Conservation (phyloP, 768 basidiomycete species). For the Dacryopinax primogenitus region DNA sequence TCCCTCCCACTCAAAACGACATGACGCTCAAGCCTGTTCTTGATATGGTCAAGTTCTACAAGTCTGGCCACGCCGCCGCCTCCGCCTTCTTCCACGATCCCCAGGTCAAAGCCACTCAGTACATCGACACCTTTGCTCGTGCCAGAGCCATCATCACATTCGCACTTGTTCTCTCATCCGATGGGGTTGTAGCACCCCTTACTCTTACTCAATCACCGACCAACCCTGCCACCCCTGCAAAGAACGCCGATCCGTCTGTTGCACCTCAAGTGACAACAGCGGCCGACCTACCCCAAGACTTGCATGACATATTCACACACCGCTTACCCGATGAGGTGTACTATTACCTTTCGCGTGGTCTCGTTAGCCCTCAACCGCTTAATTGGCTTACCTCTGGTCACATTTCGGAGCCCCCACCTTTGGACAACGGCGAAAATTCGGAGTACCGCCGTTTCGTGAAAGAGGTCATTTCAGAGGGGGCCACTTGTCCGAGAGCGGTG, state of each 20-base stretch:
- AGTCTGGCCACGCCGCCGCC: conserved; percentile 72
- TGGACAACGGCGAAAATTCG: conserved; percentile 89
- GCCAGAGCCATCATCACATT: conserved; percentile 86
- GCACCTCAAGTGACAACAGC: conserved; percentile 54
- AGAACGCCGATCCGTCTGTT: conserved; percentile 44
- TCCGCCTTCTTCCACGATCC: conserved; percentile 67
- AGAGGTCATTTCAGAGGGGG: conserved; percentile 90
- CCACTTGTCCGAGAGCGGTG: conserved; percentile 85
- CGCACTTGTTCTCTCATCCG: conserved; percentile 77
- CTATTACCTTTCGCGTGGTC: conserved; percentile 87
- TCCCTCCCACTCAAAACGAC: conserved; percentile 67
- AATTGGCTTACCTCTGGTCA: conserved; percentile 74
- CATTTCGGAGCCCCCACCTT: conserved; percentile 71
- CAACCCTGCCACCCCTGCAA: conserved; percentile 31
- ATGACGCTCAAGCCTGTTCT: conserved; percentile 72
- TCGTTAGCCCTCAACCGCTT: conserved; percentile 75
- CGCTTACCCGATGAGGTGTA: conserved; percentile 93
- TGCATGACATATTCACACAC: conserved; percentile 90
- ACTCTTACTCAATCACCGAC: conserved; percentile 48
- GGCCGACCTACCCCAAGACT: conserved; percentile 76
- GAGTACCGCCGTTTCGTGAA: conserved; percentile 93
- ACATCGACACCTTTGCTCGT: conserved; percentile 75
- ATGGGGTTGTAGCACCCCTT: conserved; percentile 68
- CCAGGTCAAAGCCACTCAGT: conserved; percentile 63
- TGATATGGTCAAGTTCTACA: conserved; percentile 87